Evolutionary conservation across 108 stramenopile species (phyloP), one percentile per base, ranked within the genome.

Genomic region (Skeletonema grethae): DNA sequence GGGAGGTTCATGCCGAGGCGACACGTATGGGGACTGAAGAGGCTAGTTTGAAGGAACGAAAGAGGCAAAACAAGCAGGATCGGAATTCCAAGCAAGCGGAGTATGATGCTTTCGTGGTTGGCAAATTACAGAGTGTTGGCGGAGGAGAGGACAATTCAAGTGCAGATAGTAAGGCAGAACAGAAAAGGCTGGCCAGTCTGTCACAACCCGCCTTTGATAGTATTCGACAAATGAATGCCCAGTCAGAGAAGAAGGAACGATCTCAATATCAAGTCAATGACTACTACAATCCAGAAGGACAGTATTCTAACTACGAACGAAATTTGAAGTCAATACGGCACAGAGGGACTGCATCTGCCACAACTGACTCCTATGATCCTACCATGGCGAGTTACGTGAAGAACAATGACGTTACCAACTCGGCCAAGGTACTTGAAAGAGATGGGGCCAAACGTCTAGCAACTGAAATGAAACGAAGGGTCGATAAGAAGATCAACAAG

Each of bases 251-350:
- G 62, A 55, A 65, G 39, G 86, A 86, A 64, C 69, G 62, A 39
- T 73, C 75, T 10, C 75, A 65, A 30, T 66, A 74, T 59, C 62
- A 65, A 39, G 75, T 86, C 31, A 77, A 84, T 20, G 93, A 94
- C 68, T 89, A 91, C 50, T 81, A 92, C 82, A 92, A 92, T 70
- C 82, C 91, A 18, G 89, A 95, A 63, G 90, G 90, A 24, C 89
- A 90, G 70, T 82, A 85, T 84, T 81, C 86, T 5, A 84, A 91
- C 61, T 95, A 95, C 68, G 84, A 91, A 76, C 84, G 91, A 2
- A 91, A 87, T 57, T 61, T 95, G 16, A 88, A 87, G 48, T 80
- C 83, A 36, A 56, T 84, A 31, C 79, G 75, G 35, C 70, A 67
- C 29, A 34, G 36, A 35, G 85, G 86, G 45, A 45, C 79, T 29